Conservation (phyloP, 129 eudicot genomes). For the Ambrosia trifida region DNA sequence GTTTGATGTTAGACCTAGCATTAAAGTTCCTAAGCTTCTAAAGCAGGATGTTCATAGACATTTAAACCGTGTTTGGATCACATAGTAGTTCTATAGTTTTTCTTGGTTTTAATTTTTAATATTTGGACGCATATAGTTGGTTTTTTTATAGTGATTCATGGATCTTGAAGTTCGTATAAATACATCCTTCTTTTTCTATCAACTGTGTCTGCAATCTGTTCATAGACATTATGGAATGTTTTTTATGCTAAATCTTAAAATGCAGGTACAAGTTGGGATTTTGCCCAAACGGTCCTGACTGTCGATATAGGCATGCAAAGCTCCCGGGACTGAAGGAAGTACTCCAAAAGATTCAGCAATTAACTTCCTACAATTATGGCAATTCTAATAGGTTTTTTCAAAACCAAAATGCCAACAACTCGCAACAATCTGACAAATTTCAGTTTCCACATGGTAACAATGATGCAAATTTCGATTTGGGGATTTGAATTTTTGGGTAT, state of each 20-base stretch:
- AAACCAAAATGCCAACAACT: constrained; percentile 54
- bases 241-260: constrained; percentile 34
- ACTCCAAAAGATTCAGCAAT: constrained; percentile 91
- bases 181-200: background rate
- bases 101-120: background rate
- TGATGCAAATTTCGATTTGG: constrained; percentile 48
- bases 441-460: constrained; percentile 59
- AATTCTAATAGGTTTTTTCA: constrained; percentile 71
- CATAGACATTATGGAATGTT: background rate
- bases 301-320: constrained; percentile 97
- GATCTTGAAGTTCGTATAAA: constrained; percentile 9
- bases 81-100: background rate
- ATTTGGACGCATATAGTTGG: background rate
- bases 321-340: constrained; percentile 97
- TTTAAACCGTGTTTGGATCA: background rate
- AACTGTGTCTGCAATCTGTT: background rate
- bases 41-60: no score
- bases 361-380: constrained; percentile 71
- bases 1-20: no score
- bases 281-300: constrained; percentile 98
- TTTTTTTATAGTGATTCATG: background rate
- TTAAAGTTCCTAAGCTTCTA: no score
- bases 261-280: constrained; percentile 97
- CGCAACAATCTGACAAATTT: constrained; percentile 72
- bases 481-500: no score